These are phyloP conservation scores for Thalassiosira livingstoniorum DNA, from an alignment of 352 stramenopile genomes.

Conservation along the genomic window DNA sequence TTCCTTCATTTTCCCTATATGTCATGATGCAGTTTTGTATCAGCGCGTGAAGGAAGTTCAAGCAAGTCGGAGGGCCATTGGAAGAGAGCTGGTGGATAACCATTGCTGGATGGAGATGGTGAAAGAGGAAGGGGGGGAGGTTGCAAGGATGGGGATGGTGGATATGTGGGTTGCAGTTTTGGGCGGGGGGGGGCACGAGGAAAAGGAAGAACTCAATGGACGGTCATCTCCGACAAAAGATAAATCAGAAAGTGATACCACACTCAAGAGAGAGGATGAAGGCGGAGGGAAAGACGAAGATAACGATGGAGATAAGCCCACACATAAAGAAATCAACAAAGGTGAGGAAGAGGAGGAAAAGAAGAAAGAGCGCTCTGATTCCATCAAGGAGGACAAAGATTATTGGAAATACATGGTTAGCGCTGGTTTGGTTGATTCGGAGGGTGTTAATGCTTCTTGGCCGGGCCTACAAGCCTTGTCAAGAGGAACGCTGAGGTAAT, in stretches of 20 bases:
- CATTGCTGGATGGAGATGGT: slow-evolving; percentile 60
- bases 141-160: slow-evolving; percentile 20
- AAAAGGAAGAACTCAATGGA: not conserved
- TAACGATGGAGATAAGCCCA: no score
- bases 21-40: slow-evolving; percentile 78
- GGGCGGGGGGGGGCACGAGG: not conserved
- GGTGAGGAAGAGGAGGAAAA: slow-evolving; percentile 19
- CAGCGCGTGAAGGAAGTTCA: slow-evolving; percentile 73
- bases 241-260: not conserved
- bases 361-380: slow-evolving; percentile 3
- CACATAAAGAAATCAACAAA: not conserved
- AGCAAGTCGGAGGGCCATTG: slow-evolving; percentile 56
- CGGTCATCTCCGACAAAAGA: not conserved
- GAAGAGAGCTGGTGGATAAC: slow-evolving; percentile 63
- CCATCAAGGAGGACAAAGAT: slow-evolving; percentile 20
- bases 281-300: not conserved
- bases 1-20: slow-evolving; percentile 83
- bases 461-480: slow-evolving; percentile 67
- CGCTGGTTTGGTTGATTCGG: slow-evolving; percentile 60
- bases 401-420: slow-evolving; percentile 41
- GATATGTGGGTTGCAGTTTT: slow-evolving; percentile 46
- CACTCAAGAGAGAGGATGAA: not conserved
- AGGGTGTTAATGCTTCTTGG: slow-evolving; percentile 55
- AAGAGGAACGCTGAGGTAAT: slow-evolving; percentile 36
- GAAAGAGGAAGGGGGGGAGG: slow-evolving; percentile 54